Evolutionary conservation across 495 filamentous ascomycete genomes (phyloP).

Genomic region (Penicillium roqueforti): DNA sequence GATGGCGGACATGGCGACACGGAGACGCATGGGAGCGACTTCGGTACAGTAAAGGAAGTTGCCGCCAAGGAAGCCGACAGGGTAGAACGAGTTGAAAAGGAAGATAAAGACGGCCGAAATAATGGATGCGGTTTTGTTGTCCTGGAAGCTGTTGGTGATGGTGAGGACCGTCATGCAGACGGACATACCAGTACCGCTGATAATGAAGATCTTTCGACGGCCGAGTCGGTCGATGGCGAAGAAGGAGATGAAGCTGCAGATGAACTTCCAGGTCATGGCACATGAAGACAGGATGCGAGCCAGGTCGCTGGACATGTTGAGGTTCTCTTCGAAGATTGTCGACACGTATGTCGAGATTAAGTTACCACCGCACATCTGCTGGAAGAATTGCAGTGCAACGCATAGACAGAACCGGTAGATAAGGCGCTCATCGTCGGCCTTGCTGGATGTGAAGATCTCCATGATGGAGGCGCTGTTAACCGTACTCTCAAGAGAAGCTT

Average conservation of each 20-base stretch:
- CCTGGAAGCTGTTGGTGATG: slow-evolving; percentile 32
- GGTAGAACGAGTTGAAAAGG: slow-evolving; percentile 54
- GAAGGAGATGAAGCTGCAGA: slow-evolving; percentile 39
- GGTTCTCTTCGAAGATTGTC: slow-evolving; percentile 26
- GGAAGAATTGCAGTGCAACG: slow-evolving; percentile 36
- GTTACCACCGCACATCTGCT: slow-evolving; percentile 31
- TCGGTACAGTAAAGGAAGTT: slow-evolving; percentile 56
- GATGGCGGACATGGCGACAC: slow-evolving; percentile 49
- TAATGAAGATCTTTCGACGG: slow-evolving; percentile 44
- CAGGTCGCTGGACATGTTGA: slow-evolving; percentile 15
- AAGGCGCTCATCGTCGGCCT: slow-evolving; percentile 22
- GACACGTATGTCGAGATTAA: slow-evolving; percentile 26
- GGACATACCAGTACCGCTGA: slow-evolving; percentile 43
- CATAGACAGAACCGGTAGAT: slow-evolving; percentile 30
- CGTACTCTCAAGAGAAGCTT: slow-evolving; percentile 29
- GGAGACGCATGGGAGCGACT: slow-evolving; percentile 47
- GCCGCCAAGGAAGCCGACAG: slow-evolving; percentile 52
- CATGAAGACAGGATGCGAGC: slow-evolving; percentile 26
- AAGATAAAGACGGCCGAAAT: slow-evolving; percentile 47
- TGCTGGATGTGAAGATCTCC: slow-evolving; percentile 16
- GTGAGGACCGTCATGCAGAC: slow-evolving; percentile 41
- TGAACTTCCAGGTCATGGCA: slow-evolving; percentile 44
- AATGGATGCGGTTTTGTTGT: slow-evolving; percentile 34
- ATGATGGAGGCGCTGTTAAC: slow-evolving; percentile 6
- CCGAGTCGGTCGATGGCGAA: slow-evolving; percentile 47